Percentiles rank a stretch among this genome's conserved stretches.
Conservation (phyloP, 495 filamentous ascomycete species). For the Annulohypoxylon stygium region DNA sequence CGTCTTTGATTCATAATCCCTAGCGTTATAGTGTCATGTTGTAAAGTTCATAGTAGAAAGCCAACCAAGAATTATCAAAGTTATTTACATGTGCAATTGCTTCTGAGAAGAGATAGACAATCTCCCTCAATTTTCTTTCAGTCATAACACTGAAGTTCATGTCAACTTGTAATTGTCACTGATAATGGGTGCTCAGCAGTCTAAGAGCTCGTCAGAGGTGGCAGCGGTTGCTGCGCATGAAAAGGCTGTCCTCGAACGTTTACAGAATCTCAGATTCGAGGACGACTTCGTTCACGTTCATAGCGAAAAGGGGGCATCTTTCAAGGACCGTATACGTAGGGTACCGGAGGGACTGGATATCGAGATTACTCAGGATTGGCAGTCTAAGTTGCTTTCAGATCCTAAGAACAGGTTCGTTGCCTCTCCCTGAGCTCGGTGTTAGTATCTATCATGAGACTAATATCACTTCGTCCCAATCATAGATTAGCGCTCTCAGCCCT, state of each 20-base stretch:
- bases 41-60: constrained; percentile 3
- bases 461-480: background rate
- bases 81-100: background rate
- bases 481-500: constrained; percentile 78
- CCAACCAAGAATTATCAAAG: background rate
- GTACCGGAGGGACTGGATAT: constrained; percentile 60
- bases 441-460: background rate
- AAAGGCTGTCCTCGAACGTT: constrained; percentile 59
- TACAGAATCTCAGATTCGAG: constrained; percentile 56
- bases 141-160: background rate
- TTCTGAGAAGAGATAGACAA: background rate
- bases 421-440: background rate
- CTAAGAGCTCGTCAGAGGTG: constrained; percentile 50
- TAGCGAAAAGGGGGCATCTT: constrained; percentile 42
- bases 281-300: constrained; percentile 66
- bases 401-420: constrained; percentile 69
- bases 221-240: constrained; percentile 48
- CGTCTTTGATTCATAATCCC: background rate
- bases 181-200: constrained; percentile 65
- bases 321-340: constrained; percentile 42
- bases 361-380: constrained; percentile 64
- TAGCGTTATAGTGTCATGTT: background rate
- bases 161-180: constrained; percentile 2
- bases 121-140: background rate
- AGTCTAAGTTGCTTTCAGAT: constrained; percentile 71